Base-by-base conservation (phyloP, 768 basidiomycete genomes). In the Dentipellis sp. region DNA sequence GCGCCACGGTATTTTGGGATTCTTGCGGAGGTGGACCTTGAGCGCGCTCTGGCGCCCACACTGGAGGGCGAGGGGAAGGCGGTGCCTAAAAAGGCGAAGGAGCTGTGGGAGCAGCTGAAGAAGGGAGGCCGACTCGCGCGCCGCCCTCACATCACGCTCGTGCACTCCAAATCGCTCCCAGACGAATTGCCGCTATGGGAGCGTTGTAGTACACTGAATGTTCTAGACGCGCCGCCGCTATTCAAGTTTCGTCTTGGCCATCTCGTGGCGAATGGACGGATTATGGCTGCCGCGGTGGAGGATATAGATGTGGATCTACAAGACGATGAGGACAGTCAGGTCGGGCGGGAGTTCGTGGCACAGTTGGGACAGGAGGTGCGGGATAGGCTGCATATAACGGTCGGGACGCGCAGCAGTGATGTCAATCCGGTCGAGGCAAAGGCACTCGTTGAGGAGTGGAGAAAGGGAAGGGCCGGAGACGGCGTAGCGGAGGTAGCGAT, bases 141-240 rank as follows among this genome's bases (percentile, higher is more conserved):
- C 40, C 71, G 77, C 3, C 92, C 94, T 1, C 97, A 98, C 69
- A 76, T 97, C 55, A 98, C 95, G 1, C 72, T 98, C 57, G 85
- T 86, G 34, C 97, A 99, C 69, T 67, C 68, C 59, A 83, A 82
- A 19, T 56, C 69, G n/a, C 68, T 76, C 5, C 68, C 69, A 0
- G 66, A 35, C 2, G 64, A 69, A 8, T 38, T 55, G 29, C 64
- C 60, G 36, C 65, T 83, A 9, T 86, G 84, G 84, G 66, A 71
- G 10, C 67, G 69, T 10, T 90, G 88, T 64, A 64, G 62, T 16
- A 64, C 55, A 6, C 67, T 90, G 21, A 66, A 76, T 35, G 56
- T 64, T 11, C 64, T 68, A 22, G 58, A 62, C 29, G 55, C 16
- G 0, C 74, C 80, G 10, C 83, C 85, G 0, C 58, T 80, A 54